These are phyloP conservation scores for Agarophyton chilense DNA, from an alignment of 23 red algal species.

Conservation along the genomic window DNA sequence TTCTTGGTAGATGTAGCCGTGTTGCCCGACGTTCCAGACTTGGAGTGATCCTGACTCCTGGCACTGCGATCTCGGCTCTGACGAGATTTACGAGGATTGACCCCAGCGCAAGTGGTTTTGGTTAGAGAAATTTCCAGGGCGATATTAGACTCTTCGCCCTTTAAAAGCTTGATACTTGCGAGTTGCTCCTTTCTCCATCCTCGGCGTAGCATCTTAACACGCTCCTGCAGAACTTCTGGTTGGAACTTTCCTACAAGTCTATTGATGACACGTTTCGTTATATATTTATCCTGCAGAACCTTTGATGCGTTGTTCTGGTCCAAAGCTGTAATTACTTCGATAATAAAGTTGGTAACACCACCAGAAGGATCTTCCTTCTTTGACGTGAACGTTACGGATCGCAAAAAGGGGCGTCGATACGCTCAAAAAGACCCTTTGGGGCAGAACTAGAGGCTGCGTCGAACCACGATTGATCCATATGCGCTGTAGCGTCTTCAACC, in stretches of 20 bases:
- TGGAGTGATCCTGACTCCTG: not conserved
- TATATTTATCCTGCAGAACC: not conserved
- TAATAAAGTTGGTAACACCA: conserved; percentile 12
- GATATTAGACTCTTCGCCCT: not conserved
- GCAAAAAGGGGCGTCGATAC: conserved; percentile 11
- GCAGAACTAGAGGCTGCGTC: not conserved
- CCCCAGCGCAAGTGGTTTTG: not conserved
- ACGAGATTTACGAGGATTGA: not conserved
- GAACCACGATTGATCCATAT: conserved; percentile 29
- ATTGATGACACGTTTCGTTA: not conserved
- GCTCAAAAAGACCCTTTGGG: conserved; percentile 25
- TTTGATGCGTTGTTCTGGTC: not conserved
- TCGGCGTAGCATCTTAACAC: not conserved
- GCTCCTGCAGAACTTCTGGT: not conserved
- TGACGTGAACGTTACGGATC: not conserved
- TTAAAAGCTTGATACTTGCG: not conserved
- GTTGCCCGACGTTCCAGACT: not conserved
- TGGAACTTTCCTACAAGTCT: conserved; percentile 3
- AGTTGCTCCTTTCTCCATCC: not conserved
- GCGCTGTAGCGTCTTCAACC: not conserved
- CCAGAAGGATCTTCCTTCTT: not conserved
- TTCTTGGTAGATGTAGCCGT: not conserved
- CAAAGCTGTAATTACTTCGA: conserved; percentile 24
- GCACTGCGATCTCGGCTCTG: not conserved
- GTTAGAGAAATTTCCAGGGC: not conserved